Evolutionary conservation across 139 green algal genomes (phyloP), one percentile per base, ranked within the genome.

Genomic region (Edaphochlamys debaryana): DNA sequence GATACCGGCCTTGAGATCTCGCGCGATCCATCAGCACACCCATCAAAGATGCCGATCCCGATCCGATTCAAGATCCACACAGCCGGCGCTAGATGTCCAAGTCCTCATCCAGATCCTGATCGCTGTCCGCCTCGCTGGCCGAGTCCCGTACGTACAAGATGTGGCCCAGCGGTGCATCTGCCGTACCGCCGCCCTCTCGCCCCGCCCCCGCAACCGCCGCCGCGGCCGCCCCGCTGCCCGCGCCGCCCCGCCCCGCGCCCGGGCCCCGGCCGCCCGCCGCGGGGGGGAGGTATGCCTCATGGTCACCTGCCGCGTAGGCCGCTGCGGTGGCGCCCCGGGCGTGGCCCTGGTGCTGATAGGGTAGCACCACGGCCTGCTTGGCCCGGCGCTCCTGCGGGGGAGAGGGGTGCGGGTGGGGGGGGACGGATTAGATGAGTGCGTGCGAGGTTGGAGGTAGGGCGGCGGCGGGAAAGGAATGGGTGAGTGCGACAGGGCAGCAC

Each of bases 81-180:
- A n/a, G n/a, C n/a, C n/a, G n/a, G 45, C 56, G 2, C 87, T 41
- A 96, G 1, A 96, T 87, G 83, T 96, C 94, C 52, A 96, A 73
- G 37, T 97, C 94, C 80, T 96, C 94, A 69, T 97, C 94, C 15
- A 93, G 92, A 66, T 97, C 94, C 84, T 97, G 92, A 85, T 97
- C 94, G 23, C 85, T 93, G 83, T 97, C 94, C 58, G 89, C 79
- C 85, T 96, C 94, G 29, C 87, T 90, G 48, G 90, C 94, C 34
- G 87, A 93, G 73, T 97, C 94, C 0, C 94, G 81, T 27, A 95
- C 89, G 62, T 97, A 97, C 72, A 95, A 70, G 62, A 97, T 96
- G 56, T 93, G 93, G 7, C 94, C 94, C 58, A 95, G 87, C 60
- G 9, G 9, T 29, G 20, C 54, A 29, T 11, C 3, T 32, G n/a